Evolutionary conservation across 495 filamentous ascomycete genomes (phyloP).

Genomic region (Haplographium delicatum): DNA sequence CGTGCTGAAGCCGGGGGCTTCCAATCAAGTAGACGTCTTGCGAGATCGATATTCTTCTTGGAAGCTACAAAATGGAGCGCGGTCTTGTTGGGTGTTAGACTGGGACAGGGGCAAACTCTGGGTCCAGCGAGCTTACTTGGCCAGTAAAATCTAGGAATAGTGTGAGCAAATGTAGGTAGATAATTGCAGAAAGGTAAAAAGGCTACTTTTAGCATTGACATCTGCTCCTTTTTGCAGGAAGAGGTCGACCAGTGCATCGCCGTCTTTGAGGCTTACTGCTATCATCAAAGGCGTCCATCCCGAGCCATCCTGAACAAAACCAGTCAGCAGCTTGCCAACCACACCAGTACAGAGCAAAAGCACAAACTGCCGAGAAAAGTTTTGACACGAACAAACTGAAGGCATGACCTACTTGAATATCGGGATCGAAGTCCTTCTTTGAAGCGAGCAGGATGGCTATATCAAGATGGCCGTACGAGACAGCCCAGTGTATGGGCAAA

Average conservation of each 20-base stretch:
- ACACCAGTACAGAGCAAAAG: neutral
- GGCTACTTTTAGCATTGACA: constrained; percentile 59
- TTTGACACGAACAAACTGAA: constrained; percentile 2
- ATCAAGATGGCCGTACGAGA: constrained; percentile 71
- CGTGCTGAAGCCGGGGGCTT: constrained; percentile 71
- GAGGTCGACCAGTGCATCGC: constrained; percentile 63
- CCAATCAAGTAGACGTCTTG: constrained; percentile 67
- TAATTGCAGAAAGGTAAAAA: constrained; percentile 22
- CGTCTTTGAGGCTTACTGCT: constrained; percentile 70
- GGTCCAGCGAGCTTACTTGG: constrained; percentile 40
- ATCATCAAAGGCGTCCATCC: constrained; percentile 98
- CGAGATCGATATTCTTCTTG: constrained; percentile 77
- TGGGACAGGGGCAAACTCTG: neutral
- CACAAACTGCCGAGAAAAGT: neutral
- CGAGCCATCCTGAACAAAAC: constrained; percentile 66
- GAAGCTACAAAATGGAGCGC: constrained; percentile 89
- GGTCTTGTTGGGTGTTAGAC: constrained; percentile 47
- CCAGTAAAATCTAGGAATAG: constrained; percentile 41
- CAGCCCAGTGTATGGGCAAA: constrained; percentile 92
- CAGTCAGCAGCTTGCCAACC: neutral
- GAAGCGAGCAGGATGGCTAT: constrained; percentile 69
- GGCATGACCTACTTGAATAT: constrained; percentile 60
- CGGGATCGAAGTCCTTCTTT: constrained; percentile 74
- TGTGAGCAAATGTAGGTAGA: neutral
- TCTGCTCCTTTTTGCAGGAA: constrained; percentile 79